phyloP scores from a whole-genome alignment of 768 basidiomycete species.

The Mycena olivaceomarginata region DNA sequence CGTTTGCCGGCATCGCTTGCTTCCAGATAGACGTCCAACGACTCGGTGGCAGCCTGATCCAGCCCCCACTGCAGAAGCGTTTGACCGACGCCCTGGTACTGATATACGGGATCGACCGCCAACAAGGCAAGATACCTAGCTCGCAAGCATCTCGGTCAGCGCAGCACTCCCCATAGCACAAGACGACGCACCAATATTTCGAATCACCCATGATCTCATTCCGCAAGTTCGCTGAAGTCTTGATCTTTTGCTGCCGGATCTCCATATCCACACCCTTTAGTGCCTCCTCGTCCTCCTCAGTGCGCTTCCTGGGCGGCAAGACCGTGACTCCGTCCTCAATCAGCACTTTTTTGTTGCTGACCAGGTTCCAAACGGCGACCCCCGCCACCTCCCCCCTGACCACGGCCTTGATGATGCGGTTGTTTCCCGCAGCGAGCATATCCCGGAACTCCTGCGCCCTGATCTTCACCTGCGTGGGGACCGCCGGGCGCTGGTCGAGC shows the following conservation, averaged over 20 bases:
- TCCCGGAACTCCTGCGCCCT: background rate
- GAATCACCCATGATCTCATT: slow-evolving; percentile 19
- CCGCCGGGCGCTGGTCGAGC: slow-evolving; percentile 5
- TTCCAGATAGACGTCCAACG: slow-evolving; percentile 23
- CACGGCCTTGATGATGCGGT: slow-evolving; percentile 24
- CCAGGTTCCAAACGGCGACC: slow-evolving; percentile 12
- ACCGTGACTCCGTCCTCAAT: background rate
- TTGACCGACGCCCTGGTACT: background rate
- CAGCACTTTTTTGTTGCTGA: background rate
- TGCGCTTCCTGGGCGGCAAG: background rate
- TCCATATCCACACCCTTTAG: background rate
- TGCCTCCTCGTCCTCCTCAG: slow-evolving; percentile 13
- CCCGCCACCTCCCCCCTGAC: slow-evolving; percentile 3
- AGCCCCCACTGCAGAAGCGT: slow-evolving; percentile 16
- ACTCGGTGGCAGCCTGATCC: slow-evolving; percentile 14
- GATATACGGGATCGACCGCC: slow-evolving; percentile 20
- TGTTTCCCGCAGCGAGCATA: background rate
- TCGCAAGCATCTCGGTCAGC: background rate
- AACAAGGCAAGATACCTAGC: slow-evolving; percentile 9
- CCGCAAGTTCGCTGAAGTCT: background rate
- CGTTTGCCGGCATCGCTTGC: slow-evolving; percentile 13
- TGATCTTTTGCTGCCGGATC: background rate
- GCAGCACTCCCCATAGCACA: background rate
- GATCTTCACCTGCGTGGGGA: slow-evolving; percentile 4
- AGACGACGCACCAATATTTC: slow-evolving; percentile 20